Conservation (phyloP, 805 yeast species). For the Debaryomyces hansenii region DNA sequence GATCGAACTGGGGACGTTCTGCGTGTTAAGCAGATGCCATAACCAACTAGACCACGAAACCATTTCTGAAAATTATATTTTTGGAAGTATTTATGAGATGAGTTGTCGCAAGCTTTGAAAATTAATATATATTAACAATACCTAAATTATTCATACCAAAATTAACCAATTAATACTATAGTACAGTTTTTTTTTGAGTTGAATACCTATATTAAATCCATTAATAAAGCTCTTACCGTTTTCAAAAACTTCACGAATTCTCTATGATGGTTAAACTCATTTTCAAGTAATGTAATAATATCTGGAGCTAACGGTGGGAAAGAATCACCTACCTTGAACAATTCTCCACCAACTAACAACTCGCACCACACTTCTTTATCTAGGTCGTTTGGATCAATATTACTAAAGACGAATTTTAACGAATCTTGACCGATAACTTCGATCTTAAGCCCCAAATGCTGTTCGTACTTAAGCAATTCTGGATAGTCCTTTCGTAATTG, state of each 20-base stretch:
- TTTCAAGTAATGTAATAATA: slow-evolving; percentile 11
- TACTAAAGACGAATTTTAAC: slow-evolving; percentile 49
- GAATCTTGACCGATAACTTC: slow-evolving; percentile 49
- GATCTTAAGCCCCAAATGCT: slow-evolving; percentile 53
- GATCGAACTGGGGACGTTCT: slow-evolving; percentile 99
- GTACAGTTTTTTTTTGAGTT: neutral
- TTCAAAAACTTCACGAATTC: slow-evolving; percentile 27
- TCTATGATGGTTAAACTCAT: slow-evolving; percentile 25
- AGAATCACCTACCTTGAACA: slow-evolving; percentile 36
- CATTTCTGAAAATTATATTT: neutral
- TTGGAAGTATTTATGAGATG: no score
- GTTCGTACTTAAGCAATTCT: slow-evolving; percentile 53
- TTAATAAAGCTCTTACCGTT: slow-evolving; percentile 9
- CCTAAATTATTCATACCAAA: no score
- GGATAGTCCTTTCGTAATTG: slow-evolving; percentile 52
- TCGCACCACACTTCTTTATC: slow-evolving; percentile 43
- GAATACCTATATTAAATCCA: neutral
- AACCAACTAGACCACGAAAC: slow-evolving; percentile 95
- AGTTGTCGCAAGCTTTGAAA: no score
- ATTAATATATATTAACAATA: no score
- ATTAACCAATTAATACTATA: neutral
- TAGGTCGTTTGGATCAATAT: slow-evolving; percentile 45
- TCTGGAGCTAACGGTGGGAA: slow-evolving; percentile 36
- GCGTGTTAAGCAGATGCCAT: slow-evolving; percentile 99
- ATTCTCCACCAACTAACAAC: slow-evolving; percentile 45